A percentile compares a stretch with the other conserved stretches of the same genome.
Conservation (phyloP, 345 rosid species). For the Gossypium thurberi region DNA sequence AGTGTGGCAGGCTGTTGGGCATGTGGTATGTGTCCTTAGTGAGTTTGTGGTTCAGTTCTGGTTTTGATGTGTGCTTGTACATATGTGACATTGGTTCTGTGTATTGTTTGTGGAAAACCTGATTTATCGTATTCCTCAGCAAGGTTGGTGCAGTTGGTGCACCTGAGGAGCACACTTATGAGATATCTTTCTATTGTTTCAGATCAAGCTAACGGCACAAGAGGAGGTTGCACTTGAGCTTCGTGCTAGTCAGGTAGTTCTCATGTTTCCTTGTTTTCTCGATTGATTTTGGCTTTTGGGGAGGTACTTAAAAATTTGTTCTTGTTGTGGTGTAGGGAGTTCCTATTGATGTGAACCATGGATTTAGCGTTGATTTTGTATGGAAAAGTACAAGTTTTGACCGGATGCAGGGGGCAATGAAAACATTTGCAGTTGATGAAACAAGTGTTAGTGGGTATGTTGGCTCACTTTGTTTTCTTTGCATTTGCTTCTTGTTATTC, state of each 20-base stretch:
- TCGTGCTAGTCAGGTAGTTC: slow-evolving; percentile 87
- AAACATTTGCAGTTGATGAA: slow-evolving; percentile 99
- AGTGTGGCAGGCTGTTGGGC: slow-evolving; percentile 99
- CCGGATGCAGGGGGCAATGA: slow-evolving; percentile 99
- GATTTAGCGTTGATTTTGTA: slow-evolving; percentile 96
- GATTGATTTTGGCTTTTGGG: slow-evolving; percentile 2
- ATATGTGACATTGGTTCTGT: not conserved
- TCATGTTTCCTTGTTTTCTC: slow-evolving; percentile 7
- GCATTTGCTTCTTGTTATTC: not conserved
- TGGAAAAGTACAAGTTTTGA: slow-evolving; percentile 99
- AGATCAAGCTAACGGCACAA: slow-evolving; percentile 96
- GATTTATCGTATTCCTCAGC: not conserved
- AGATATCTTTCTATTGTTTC: slow-evolving; percentile 16
- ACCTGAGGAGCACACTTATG: not conserved
- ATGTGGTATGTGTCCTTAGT: slow-evolving; percentile 63
- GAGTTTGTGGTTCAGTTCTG: slow-evolving; percentile 1
- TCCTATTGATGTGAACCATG: slow-evolving; percentile 91
- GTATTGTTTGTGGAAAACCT: not conserved
- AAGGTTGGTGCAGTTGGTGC: not conserved
- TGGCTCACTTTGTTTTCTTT: slow-evolving; percentile 10
- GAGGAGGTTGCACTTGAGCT: slow-evolving; percentile 99
- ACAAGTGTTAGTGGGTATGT: slow-evolving; percentile 99
- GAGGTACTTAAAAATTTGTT: not conserved
- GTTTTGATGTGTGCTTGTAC: not conserved
- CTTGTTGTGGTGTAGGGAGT: slow-evolving; percentile 55